Evolutionary conservation across 1,284 basidiomycete genomes (phyloP).

Genomic region (Puccinia coronata): DNA sequence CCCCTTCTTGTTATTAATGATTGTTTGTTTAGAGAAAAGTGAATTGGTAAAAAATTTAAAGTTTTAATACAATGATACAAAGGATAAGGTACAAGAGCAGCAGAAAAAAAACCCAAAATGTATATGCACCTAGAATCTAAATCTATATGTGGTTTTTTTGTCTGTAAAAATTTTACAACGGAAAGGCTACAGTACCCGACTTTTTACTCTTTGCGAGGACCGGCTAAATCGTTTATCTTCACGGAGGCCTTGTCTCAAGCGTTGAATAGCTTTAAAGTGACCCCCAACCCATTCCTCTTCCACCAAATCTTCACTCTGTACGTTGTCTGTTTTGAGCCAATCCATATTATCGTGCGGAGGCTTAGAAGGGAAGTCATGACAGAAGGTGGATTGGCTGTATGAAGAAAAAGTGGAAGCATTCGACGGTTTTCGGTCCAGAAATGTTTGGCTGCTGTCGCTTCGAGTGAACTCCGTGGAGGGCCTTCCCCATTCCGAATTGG

Average conservation of each 20-base stretch:
- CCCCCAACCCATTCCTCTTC: constrained; percentile 12
- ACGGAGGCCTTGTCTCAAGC: neutral
- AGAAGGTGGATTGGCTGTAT: neutral
- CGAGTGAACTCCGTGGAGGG: neutral
- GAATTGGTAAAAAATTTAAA: neutral
- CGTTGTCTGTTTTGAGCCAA: neutral
- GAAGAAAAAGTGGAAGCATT: constrained; percentile 8
- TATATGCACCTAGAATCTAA: neutral
- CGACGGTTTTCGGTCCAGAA: neutral
- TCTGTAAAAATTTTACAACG: neutral
- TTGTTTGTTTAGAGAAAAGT: too few species aligned
- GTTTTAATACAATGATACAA: neutral
- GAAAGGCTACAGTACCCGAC: neutral
- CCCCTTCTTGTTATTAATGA: too few species aligned
- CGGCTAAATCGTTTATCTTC: neutral
- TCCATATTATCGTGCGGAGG: neutral
- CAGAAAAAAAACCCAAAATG: neutral
- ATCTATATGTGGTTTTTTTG: neutral
- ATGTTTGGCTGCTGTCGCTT: neutral
- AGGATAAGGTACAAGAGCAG: neutral
- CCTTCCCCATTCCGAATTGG: neutral
- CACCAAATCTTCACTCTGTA: neutral
- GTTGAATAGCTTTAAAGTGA: constrained; percentile 20
- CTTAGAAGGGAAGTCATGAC: neutral
- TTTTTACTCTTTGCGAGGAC: neutral